Evolutionary conservation across 2,329 filamentous ascomycete genomes (phyloP).

Genomic region (Exserohilum rostratum): DNA sequence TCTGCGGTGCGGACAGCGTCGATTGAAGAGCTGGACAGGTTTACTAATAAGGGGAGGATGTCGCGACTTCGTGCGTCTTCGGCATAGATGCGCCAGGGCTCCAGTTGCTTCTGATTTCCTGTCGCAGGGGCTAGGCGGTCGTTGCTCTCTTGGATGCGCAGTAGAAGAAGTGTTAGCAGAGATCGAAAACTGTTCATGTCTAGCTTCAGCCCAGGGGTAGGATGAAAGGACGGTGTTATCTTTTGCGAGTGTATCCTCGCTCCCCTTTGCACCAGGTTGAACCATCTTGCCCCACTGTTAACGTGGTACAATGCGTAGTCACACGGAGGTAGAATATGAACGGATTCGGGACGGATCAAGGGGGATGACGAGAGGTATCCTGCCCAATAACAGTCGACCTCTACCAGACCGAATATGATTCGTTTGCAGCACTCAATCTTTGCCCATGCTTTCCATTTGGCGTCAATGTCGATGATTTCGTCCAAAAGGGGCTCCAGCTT

Average conservation of each 20-base stretch:
- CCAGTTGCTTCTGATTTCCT: slow-evolving; percentile 37
- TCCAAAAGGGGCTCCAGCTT: slow-evolving; percentile 51
- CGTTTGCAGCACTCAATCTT: slow-evolving; percentile 59
- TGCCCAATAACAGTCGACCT: slow-evolving; percentile 57
- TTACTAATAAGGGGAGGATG: slow-evolving; percentile 45
- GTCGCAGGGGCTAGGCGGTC: slow-evolving; percentile 38
- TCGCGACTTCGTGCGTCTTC: slow-evolving; percentile 55
- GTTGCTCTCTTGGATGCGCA: slow-evolving; percentile 44
- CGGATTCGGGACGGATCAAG: slow-evolving; percentile 54
- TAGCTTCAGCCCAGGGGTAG: slow-evolving; percentile 40
- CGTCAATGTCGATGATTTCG: slow-evolving; percentile 52
- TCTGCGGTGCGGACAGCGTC: slow-evolving; percentile 53
- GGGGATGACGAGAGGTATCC: slow-evolving; percentile 56
- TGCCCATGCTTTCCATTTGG: slow-evolving; percentile 60
- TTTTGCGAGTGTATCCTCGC: slow-evolving; percentile 36
- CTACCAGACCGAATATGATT: slow-evolving; percentile 55
- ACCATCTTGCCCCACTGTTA: slow-evolving; percentile 44
- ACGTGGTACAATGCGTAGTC: slow-evolving; percentile 55
- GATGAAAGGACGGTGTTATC: slow-evolving; percentile 43
- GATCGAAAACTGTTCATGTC: slow-evolving; percentile 39
- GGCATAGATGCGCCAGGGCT: slow-evolving; percentile 53
- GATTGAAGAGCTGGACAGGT: slow-evolving; percentile 50
- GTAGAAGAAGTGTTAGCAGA: slow-evolving; percentile 40
- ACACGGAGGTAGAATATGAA: slow-evolving; percentile 55
- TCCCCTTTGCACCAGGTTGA: slow-evolving; percentile 38